Percentiles rank a stretch among this genome's conserved stretches.
phyloP scores from a whole-genome alignment of 495 filamentous ascomycete genomes.

The Staphylotrichum longicolle region DNA sequence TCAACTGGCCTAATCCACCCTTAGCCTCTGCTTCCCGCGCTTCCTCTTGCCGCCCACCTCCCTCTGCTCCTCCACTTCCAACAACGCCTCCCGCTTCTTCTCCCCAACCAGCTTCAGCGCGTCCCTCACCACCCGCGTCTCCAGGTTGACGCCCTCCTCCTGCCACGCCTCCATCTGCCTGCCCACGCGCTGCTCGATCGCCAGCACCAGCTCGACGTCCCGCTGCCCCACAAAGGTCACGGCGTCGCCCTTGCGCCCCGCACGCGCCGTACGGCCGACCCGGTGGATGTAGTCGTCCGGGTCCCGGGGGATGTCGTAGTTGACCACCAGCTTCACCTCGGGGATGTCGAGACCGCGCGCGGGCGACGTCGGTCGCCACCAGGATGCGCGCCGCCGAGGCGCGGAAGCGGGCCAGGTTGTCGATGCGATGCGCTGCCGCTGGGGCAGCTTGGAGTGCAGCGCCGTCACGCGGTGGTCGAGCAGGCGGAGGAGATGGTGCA shows the following conservation, averaged over 20 bases:
- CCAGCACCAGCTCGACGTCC: slow-evolving; percentile 80
- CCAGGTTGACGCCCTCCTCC: slow-evolving; percentile 87
- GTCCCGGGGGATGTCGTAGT: slow-evolving; percentile 92
- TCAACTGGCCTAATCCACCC: slow-evolving; percentile 7
- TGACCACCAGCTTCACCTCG: slow-evolving; percentile 82
- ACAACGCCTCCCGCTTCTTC: slow-evolving; percentile 83
- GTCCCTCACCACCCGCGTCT: slow-evolving; percentile 78
- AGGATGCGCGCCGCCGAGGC: slow-evolving; percentile 87
- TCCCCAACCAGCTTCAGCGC: slow-evolving; percentile 83
- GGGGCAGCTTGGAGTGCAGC: slow-evolving; percentile 80
- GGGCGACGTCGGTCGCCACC: slow-evolving; percentile 90
- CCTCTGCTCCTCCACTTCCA: slow-evolving; percentile 88
- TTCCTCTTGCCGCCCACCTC: slow-evolving; percentile 79
- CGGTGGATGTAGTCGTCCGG: slow-evolving; percentile 98
- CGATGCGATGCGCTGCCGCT: slow-evolving; percentile 72
- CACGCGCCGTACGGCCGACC: slow-evolving; percentile 91
- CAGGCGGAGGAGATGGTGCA: slow-evolving; percentile 79
- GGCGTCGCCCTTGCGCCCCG: slow-evolving; percentile 74
- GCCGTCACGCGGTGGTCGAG: slow-evolving; percentile 88
- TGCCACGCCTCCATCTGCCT: slow-evolving; percentile 73
- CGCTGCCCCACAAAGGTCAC: slow-evolving; percentile 90
- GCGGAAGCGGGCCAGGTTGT: slow-evolving; percentile 87
- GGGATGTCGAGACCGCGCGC: slow-evolving; percentile 96
- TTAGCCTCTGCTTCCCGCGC: slow-evolving; percentile 55
- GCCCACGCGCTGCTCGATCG: slow-evolving; percentile 83